Percentiles rank a stretch among this genome's conserved stretches.
phyloP scores from a whole-genome alignment of 2,329 filamentous ascomycete genomes.

The Atkinsonella texensis region DNA sequence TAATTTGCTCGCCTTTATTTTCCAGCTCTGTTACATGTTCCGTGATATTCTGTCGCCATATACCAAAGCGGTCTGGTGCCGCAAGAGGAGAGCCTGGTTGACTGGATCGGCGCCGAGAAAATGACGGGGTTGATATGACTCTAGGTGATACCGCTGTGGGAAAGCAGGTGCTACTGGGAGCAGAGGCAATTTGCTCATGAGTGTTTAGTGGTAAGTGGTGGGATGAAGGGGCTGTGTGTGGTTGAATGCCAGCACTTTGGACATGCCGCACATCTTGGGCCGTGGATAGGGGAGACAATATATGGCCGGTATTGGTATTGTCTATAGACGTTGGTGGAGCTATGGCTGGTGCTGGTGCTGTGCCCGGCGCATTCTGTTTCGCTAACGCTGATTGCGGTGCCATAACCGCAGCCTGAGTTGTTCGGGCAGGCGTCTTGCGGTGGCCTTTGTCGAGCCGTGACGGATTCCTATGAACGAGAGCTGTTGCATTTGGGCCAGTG shows the following conservation, averaged over 20 bases:
- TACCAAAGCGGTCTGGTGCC: background rate
- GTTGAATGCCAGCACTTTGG: background rate
- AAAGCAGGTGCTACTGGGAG: background rate
- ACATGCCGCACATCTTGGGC: background rate
- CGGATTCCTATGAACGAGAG: background rate
- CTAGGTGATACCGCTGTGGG: background rate
- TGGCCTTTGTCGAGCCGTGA: background rate
- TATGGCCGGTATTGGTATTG: background rate
- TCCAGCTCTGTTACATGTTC: background rate
- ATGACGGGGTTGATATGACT: background rate
- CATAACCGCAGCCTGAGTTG: background rate
- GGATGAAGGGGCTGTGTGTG: background rate
- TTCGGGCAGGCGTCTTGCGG: background rate
- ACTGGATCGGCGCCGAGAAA: background rate
- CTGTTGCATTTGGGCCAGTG: background rate
- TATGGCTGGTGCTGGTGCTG: background rate
- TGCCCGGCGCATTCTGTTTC: background rate
- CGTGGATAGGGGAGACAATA: background rate
- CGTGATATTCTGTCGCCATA: background rate
- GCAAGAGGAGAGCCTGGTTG: background rate
- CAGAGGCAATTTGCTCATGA: background rate
- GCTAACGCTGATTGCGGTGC: background rate
- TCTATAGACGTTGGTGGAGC: background rate
- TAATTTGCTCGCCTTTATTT: slow-evolving; percentile 5
- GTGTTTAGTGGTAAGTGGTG: background rate